Evolutionary conservation across 768 basidiomycete species (phyloP), one percentile per base, ranked within the genome.

Genomic region (Tephrocybe sp.): DNA sequence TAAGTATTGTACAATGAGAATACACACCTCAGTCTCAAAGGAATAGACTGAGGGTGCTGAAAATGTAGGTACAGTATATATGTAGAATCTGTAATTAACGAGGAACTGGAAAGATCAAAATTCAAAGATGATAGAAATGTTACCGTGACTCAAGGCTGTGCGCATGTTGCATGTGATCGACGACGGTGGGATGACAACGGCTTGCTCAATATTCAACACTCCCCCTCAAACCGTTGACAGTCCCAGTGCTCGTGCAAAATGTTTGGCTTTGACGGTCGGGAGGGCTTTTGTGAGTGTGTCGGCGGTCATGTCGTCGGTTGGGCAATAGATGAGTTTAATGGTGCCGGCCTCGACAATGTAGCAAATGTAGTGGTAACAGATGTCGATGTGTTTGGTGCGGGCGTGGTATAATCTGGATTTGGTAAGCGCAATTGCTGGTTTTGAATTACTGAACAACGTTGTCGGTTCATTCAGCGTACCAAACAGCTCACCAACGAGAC

Each of bases 221-320:
- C n/a, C n/a, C 61, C 61, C 54, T 65, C 62, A 65, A 65, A 55
- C 52, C 30, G 43, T 11, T n/a, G 37, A 34, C 24, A 65, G 53
- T 21, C 62, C 57, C 8, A 64, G 46, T 16, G 51, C 45, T 1
- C 50, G 13, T 8, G 56, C 57, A 34, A 64, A 64, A 40, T 61
- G 58, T 34, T 64, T 63, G 40, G 57, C 60, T 39, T 67, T 67
- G 2, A 56, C 45, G 7, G 48, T 57, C 4, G 61, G 59, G 3
- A 67, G 53, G 0, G 62, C 57, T 37, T 67, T 67, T 0, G 59
- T 67, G 21, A 67, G 45, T 6, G 47, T 44, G 25, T 66, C 62
- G 0, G 63, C 60, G 6, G 53, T 30, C 58, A 61, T 64, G 42
- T 63, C 56, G 10, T 59, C 46, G 6, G 62, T 67, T 10, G 60